These are phyloP conservation scores for Escovopsis sp. DNA, from an alignment of 2,329 filamentous ascomycete genomes.

Conservation along the genomic window DNA sequence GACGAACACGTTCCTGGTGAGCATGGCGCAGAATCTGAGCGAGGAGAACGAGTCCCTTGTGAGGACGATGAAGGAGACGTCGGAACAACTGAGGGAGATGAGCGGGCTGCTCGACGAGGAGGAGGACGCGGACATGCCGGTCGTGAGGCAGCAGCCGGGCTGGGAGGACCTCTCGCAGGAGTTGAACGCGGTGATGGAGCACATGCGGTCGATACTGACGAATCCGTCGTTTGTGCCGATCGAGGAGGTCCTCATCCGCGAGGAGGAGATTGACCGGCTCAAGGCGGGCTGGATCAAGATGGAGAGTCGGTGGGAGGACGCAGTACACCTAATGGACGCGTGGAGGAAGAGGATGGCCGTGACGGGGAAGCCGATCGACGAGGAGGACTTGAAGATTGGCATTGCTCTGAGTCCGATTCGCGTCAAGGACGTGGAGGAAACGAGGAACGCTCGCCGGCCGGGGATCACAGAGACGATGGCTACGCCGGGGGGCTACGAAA, in stretches of 20 bases:
- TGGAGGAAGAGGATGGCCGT: conserved; percentile 74
- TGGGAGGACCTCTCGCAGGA: conserved; percentile 56
- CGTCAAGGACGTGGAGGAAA: conserved; percentile 35
- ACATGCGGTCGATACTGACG: conserved; percentile 70
- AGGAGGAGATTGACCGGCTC: conserved; percentile 75
- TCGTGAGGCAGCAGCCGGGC: conserved; percentile 17
- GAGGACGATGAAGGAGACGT: conserved; percentile 52
- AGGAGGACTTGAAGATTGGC: conserved; percentile 53
- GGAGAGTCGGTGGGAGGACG: conserved; percentile 81
- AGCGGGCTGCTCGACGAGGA: conserved; percentile 36
- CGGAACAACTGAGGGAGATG: conserved; percentile 56
- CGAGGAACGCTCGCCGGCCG: conserved; percentile 20
- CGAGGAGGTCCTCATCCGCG: conserved; percentile 83
- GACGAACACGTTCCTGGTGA: conserved; percentile 80
- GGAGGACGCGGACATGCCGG: conserved; percentile 15
- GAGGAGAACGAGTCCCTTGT: conserved; percentile 85
- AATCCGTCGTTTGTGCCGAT: conserved; percentile 94
- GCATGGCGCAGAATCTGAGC: conserved; percentile 66
- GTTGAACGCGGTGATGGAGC: conserved; percentile 62
- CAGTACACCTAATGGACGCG: conserved; percentile 76
- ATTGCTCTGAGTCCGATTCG: conserved; percentile 46
- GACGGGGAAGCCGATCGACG: conserved; percentile 53
- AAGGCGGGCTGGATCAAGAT: conserved; percentile 85
- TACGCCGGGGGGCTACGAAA: too few species aligned
- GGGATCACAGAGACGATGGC: conserved; percentile 28